These are phyloP conservation scores for Blastobotrys malaysiensis DNA, from an alignment of 1,139 yeast genomes.

Conservation along the genomic window DNA sequence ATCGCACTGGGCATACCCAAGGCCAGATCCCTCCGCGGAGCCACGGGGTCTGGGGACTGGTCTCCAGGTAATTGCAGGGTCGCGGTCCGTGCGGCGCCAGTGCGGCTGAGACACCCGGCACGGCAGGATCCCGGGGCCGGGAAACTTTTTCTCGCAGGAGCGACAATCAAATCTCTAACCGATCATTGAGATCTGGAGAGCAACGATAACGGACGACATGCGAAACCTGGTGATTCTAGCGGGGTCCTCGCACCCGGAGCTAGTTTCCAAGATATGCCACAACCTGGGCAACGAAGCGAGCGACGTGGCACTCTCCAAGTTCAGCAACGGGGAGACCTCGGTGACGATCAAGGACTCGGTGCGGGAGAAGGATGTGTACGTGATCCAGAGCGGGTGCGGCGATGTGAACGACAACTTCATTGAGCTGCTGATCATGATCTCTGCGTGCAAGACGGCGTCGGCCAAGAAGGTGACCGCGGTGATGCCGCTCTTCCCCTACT, in stretches of 20 bases:
- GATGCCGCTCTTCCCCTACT: constrained; percentile 89
- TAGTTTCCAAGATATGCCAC: constrained; percentile 57
- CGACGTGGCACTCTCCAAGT: constrained; percentile 50
- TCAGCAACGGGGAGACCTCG: constrained; percentile 84
- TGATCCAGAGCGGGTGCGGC: constrained; percentile 77
- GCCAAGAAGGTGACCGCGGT: constrained; percentile 94
- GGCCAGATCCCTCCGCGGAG: too few relatives aligned
- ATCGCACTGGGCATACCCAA: too few relatives aligned
- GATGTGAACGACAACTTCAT: constrained; percentile 87
- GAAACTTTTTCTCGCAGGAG: neutral
- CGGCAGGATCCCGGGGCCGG: neutral
- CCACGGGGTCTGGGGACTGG: too few relatives aligned
- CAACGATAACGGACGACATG: constrained; percentile 38
- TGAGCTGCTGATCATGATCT: constrained; percentile 79
- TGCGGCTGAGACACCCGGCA: neutral
- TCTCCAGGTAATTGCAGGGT: too few relatives aligned
- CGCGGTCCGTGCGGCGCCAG: neutral
- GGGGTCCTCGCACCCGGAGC: constrained; percentile 67
- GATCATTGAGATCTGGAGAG: neutral
- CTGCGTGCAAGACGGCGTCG: constrained; percentile 94
- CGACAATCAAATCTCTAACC: too few relatives aligned
- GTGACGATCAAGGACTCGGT: constrained; percentile 79
- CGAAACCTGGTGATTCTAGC: constrained; percentile 72
- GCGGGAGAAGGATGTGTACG: constrained; percentile 89
- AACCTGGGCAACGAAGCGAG: constrained; percentile 60